Evolutionary conservation across 176 grass and related monocot genomes (phyloP), one percentile per base, ranked within the genome.

Genomic region (Musa acuminata): DNA sequence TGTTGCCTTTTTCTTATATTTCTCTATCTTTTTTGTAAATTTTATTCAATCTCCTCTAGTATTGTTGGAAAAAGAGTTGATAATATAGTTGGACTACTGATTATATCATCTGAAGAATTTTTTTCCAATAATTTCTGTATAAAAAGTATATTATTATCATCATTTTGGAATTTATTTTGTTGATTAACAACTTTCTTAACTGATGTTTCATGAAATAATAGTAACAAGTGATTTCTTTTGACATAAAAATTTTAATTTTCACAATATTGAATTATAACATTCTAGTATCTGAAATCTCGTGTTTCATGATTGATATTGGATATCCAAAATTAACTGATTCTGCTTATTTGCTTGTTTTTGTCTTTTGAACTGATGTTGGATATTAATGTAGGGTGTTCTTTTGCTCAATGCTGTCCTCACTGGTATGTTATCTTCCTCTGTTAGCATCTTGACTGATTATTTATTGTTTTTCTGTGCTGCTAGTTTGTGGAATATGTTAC

Each of bases 351-450:
- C 80, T 52, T 77, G 65, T 63, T 49, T 48, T 66, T 73, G 49
- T 64, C 76, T 8, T 6, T 29, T n/a, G n/a, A 29, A 78, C 69
- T 89, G 59, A 90, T 68, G 79, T 80, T 0, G 54, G 73, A 68
- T 78, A 43, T 77, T 51, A 68, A 79, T 93, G 73, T 75, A 98
- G 95, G 95, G 95, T 73, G 86, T 98, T 85, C 88, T 99, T 66
- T 82, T 99, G 80, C 90, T 99, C 70, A 99, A 99, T 78, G 89
- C 90, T n/a, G 90, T 94, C 57, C 86, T 99, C 71, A 99, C 90
- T 82, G 95, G 95, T 99, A 84, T 68, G 49, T 14, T 11, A 0
- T 86, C 17, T 80, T 81, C 72, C 65, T 54, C 27, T 52, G 29
- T 57, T 25, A 26, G 8, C 49, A 27, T 74, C 19, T 72, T 13